These are phyloP conservation scores for Brettanomyces anomalus DNA, from an alignment of 805 yeast species.

Conservation along the genomic window DNA sequence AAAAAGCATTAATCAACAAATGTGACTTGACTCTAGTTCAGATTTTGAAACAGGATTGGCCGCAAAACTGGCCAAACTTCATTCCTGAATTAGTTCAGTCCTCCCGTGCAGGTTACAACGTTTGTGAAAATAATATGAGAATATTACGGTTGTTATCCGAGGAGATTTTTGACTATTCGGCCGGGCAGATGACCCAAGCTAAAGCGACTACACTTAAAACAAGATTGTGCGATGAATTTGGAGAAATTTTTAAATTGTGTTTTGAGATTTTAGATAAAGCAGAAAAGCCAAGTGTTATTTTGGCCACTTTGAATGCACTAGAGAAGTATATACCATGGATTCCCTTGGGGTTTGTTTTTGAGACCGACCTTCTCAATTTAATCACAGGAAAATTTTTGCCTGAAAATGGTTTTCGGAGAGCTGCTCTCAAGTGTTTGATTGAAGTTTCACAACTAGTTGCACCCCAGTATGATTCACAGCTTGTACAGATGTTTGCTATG, in stretches of 20 bases:
- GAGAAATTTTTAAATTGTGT: conserved; percentile 88
- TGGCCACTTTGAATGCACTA: conserved; percentile 75
- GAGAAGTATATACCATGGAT: conserved; percentile 91
- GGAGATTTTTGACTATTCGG: conserved; percentile 93
- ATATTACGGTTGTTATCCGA: conserved; percentile 83
- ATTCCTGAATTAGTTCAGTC: conserved; percentile 87
- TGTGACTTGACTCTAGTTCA: conserved; percentile 91
- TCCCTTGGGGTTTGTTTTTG: conserved; percentile 82
- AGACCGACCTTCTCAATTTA: conserved; percentile 68
- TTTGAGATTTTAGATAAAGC: conserved; percentile 89
- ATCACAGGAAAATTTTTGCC: conserved; percentile 69
- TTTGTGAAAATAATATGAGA: conserved; percentile 96
- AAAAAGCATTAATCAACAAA: conserved; percentile 81
- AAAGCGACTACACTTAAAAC: conserved; percentile 76
- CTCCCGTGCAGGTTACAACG: conserved; percentile 77
- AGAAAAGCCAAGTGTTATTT: conserved; percentile 70
- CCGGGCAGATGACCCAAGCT: conserved; percentile 94
- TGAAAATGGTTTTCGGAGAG: conserved; percentile 71
- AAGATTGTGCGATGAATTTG: conserved; percentile 83
- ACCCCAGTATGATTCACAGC: conserved; percentile 46
- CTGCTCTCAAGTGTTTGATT: conserved; percentile 85
- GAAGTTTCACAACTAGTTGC: conserved; percentile 72
- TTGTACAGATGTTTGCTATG: conserved; percentile 59
- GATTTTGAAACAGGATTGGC: conserved; percentile 97
- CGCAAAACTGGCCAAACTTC: conserved; percentile 95